Evolutionary conservation across 768 basidiomycete species (phyloP), one percentile per base, ranked within the genome.

Genomic region (Cubamyces sp.): DNA sequence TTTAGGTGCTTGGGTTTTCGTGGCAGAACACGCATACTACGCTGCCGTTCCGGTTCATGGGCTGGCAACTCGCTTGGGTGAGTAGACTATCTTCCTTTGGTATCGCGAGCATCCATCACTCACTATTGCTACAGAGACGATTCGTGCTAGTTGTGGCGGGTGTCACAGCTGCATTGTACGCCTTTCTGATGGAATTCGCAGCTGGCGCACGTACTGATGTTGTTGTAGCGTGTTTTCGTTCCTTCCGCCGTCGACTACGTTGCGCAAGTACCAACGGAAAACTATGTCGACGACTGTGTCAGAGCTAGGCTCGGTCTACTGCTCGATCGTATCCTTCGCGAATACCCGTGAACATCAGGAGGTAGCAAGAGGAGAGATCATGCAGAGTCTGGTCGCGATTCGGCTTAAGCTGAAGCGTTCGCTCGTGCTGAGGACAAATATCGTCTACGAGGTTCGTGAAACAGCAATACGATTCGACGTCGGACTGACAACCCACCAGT

Each of bases 131-230:
- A 25, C 65, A 90, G 88, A 78, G 78, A 50, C 85, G 90, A 1
- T 89, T 91, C 58, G 76, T 89, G 3, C 79, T 90, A 8, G 92
- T 94, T 1, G 76, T 82, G 1, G 78, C 78, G 9, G 93, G 93
- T 0, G 91, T 94, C 18, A 75, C 82, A 5, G 87, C 88, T 15
- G 93, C 93, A 2, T 92, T 90, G 91, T 88, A 73, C 64, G 82
- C n/a, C n/a, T n/a, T n/a, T n/a, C n/a, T n/a, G n/a, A n/a, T n/a
- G n/a, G n/a, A n/a, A n/a, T n/a, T n/a, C n/a, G n/a, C n/a, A n/a
- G n/a, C n/a, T n/a, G n/a, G n/a, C n/a, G n/a, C n/a, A n/a, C n/a
- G n/a, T n/a, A n/a, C n/a, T n/a, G n/a, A n/a, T n/a, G n/a, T n/a
- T n/a, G n/a, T 54, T 30, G 0, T 66, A 88, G 90, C 63, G 71